Evolutionary conservation across 306 rosid species (phyloP).

Genomic region (Pyrus communis): DNA sequence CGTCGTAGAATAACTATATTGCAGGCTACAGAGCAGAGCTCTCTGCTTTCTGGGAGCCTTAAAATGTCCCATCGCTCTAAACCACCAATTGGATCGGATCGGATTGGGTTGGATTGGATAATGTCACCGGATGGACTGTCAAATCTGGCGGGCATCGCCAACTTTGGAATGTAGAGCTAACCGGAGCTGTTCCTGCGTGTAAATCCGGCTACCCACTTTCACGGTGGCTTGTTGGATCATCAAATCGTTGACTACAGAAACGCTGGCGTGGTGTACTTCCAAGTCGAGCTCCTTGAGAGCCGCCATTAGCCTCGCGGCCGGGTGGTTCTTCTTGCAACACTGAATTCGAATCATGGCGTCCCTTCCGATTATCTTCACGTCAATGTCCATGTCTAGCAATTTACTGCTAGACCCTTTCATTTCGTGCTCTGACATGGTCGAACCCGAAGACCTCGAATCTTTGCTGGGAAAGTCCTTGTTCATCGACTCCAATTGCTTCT

Average conservation of each 20-base stretch:
- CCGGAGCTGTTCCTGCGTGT: slow-evolving; percentile 86
- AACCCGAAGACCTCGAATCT: slow-evolving; percentile 21
- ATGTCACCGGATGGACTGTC: background rate
- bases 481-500: slow-evolving; percentile 51
- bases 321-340: slow-evolving; percentile 83
- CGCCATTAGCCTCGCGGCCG: slow-evolving; percentile 76
- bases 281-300: slow-evolving; percentile 83
- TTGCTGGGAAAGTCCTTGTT: slow-evolving; percentile 34
- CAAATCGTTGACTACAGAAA: slow-evolving; percentile 80
- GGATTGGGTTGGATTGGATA: too few species aligned
- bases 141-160: slow-evolving; percentile 33
- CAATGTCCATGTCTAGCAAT: slow-evolving; percentile 56
- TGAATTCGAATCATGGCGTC: slow-evolving; percentile 89
- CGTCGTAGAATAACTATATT: background rate
- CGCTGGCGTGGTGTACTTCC: slow-evolving; percentile 91
- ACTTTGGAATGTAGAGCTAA: slow-evolving; percentile 56
- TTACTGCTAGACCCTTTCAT: slow-evolving; percentile 10
- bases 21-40: slow-evolving; percentile 35
- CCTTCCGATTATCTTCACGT: slow-evolving; percentile 91
- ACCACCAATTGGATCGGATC: background rate
- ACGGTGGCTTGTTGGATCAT: slow-evolving; percentile 97
- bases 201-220: slow-evolving; percentile 76
- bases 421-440: slow-evolving; percentile 27
- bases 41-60: slow-evolving; percentile 35
- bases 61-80: slow-evolving; percentile 50